These are phyloP conservation scores for Gossypium australe DNA, from an alignment of 345 rosid genomes.

Conservation along the genomic window DNA sequence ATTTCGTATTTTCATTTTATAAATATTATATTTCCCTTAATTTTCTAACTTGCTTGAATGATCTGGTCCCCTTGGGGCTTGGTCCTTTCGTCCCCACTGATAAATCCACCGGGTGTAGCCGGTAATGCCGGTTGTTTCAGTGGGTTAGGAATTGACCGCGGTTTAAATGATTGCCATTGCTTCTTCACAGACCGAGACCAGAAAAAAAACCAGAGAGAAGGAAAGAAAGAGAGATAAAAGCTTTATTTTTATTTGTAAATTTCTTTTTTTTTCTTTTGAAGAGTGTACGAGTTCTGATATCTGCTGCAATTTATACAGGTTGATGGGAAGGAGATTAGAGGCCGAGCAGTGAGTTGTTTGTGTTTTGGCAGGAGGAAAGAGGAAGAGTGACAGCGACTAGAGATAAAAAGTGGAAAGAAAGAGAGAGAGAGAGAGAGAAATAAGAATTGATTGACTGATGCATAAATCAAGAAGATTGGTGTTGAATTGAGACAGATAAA, in stretches of 20 bases:
- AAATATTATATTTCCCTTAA: too few species aligned
- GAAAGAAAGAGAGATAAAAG: slow-evolving; percentile 17
- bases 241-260: neutral
- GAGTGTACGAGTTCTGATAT: slow-evolving; percentile 24
- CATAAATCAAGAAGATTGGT: slow-evolving; percentile 30
- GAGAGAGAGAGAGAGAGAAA: neutral
- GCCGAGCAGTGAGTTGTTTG: neutral
- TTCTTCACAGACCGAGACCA: slow-evolving; percentile 26
- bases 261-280: neutral
- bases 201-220: neutral
- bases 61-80: slow-evolving; percentile 23
- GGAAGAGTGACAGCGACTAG: slow-evolving; percentile 24
- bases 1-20: too few species aligned
- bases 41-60: neutral
- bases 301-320: slow-evolving; percentile 27
- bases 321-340: neutral
- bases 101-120: slow-evolving; percentile 32
- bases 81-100: neutral
- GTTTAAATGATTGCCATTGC: slow-evolving; percentile 61
- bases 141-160: slow-evolving; percentile 70
- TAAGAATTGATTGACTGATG: slow-evolving; percentile 8
- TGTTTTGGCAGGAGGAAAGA: slow-evolving; percentile 18
- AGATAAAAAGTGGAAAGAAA: slow-evolving; percentile 14
- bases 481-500: slow-evolving; percentile 20
- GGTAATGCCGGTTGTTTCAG: slow-evolving; percentile 40